phyloP scores from a whole-genome alignment of 2,329 filamentous ascomycete species.

The Claviceps cyperi region DNA sequence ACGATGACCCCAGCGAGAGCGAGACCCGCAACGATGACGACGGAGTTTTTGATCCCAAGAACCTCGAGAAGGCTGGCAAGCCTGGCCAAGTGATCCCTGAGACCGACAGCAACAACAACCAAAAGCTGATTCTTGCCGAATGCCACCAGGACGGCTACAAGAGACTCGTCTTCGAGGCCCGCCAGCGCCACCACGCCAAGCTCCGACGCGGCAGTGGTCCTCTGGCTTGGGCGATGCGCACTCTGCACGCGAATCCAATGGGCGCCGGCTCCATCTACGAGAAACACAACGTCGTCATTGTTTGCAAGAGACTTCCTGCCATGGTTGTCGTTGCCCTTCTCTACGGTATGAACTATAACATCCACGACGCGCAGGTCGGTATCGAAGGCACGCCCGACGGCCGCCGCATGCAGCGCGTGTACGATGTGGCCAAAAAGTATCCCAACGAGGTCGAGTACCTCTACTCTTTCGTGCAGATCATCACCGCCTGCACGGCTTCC shows the following conservation, averaged over 20 bases:
- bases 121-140: slow-evolving; percentile 33
- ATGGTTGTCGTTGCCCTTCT: slow-evolving; percentile 46
- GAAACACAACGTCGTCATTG: slow-evolving; percentile 49
- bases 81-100: slow-evolving; percentile 7
- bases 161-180: slow-evolving; percentile 41
- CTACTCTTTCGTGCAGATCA: slow-evolving; percentile 52
- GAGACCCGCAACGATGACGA: slow-evolving; percentile 13
- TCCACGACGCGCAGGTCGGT: slow-evolving; percentile 34
- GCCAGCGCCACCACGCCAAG: slow-evolving; percentile 45
- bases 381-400: slow-evolving; percentile 11
- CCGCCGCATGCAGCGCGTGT: slow-evolving; percentile 34
- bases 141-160: slow-evolving; percentile 41
- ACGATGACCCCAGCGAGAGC: slow-evolving; percentile 25
- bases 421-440: slow-evolving; percentile 49
- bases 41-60: slow-evolving; percentile 12
- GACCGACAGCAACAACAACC: slow-evolving; percentile 30
- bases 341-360: slow-evolving; percentile 71
- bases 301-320: slow-evolving; percentile 54
- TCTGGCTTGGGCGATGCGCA: slow-evolving; percentile 73
- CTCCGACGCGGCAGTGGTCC: slow-evolving; percentile 49
- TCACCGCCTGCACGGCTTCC: slow-evolving; percentile 58
- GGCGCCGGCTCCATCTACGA: slow-evolving; percentile 63
- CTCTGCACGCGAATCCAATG: slow-evolving; percentile 58
- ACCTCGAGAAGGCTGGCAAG: background rate
- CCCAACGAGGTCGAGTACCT: slow-evolving; percentile 56